Percentiles rank a stretch among this genome's conserved stretches.
Conservation (phyloP, 2,329 filamentous ascomycete species). For the Clarireedia homoeocarpa region DNA sequence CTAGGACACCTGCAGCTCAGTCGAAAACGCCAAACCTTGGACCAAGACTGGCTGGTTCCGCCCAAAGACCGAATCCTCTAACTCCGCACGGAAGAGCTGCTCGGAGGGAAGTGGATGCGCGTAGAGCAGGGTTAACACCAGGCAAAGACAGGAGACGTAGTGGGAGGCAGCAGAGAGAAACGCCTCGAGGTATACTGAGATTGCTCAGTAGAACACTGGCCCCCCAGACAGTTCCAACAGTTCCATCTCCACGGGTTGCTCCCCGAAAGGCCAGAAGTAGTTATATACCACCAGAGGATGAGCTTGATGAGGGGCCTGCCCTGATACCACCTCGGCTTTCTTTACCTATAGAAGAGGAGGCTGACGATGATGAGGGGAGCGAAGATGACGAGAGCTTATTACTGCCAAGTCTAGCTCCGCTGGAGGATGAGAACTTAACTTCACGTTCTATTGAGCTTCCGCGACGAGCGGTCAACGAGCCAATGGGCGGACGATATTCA, state of each 20-base stretch:
- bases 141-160: constrained; percentile 51
- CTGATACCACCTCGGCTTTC: constrained; percentile 48
- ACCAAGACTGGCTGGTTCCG: constrained; percentile 19
- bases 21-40: constrained; percentile 21
- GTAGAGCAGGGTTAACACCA: constrained; percentile 53
- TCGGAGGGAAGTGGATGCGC: constrained; percentile 48
- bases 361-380: constrained; percentile 43
- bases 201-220: constrained; percentile 48
- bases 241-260: constrained; percentile 23
- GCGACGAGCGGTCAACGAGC: constrained; percentile 42
- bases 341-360: constrained; percentile 43
- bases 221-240: constrained; percentile 29
- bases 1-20: constrained; percentile 22
- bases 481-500: constrained; percentile 38
- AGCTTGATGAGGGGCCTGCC: constrained; percentile 34
- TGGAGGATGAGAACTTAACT: constrained; percentile 54
- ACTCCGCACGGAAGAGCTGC: constrained; percentile 58
- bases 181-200: constrained; percentile 45
- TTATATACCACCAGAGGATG: constrained; percentile 26
- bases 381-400: constrained; percentile 39
- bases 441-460: constrained; percentile 52
- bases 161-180: constrained; percentile 47
- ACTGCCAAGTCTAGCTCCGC: constrained; percentile 42
- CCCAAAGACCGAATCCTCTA: constrained; percentile 18
- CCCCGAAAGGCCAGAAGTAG: constrained; percentile 11